Evolutionary conservation across 192 early-diverging fungal genomes (phyloP).

Genomic region (Coemansia sp.): DNA sequence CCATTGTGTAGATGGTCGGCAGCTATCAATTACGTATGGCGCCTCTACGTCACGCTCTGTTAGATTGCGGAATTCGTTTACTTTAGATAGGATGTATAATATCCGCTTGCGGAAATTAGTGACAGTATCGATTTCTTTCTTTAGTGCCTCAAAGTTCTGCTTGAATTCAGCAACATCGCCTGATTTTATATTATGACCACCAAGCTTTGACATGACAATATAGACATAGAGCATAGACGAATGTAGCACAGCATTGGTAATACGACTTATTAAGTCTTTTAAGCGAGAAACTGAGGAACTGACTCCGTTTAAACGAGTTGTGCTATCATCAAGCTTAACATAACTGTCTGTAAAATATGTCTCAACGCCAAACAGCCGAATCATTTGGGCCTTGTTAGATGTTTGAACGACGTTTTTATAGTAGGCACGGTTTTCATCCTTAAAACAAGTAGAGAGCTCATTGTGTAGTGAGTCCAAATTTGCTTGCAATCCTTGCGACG

Average conservation of each 20-base stretch:
- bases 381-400: constrained; percentile 34
- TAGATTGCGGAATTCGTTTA: constrained; percentile 1
- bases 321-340: constrained; percentile 58
- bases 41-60: constrained; percentile 11
- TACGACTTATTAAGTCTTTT: neutral
- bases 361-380: constrained; percentile 62
- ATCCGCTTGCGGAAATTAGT: neutral
- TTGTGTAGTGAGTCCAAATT: neutral
- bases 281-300: neutral
- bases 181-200: neutral
- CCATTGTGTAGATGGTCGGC: constrained; percentile 19
- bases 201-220: neutral
- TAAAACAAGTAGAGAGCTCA: neutral
- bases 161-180: neutral
- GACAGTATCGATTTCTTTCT: neutral
- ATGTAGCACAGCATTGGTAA: neutral
- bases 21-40: constrained; percentile 6
- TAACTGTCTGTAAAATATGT: constrained; percentile 59
- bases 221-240: neutral
- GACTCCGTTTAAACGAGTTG: constrained; percentile 33
- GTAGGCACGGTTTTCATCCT: no score
- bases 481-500: neutral
- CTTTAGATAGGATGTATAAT: neutral
- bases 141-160: neutral
- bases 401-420: no score